Base-by-base conservation (phyloP, 176 grass and related monocot genomes). In the Musa troglodytarum region DNA sequence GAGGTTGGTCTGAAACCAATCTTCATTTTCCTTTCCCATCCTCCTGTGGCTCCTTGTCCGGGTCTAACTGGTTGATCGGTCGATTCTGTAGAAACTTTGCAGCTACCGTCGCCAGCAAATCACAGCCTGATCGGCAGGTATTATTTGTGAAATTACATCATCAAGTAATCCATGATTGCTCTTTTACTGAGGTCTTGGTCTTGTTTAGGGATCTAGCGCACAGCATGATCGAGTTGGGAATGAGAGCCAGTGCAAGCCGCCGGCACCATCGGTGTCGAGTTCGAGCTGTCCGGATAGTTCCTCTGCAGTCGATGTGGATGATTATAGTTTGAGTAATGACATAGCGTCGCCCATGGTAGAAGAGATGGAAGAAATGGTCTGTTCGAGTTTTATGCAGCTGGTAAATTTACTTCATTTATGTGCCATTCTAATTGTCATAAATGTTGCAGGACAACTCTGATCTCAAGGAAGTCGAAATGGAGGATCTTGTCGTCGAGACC, bases 351-450 rank as follows among this genome's bases (percentile, higher is more conserved):
- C 63, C 9, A 82, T 82, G 69, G 75, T 17, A 51, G 79, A 81
- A 54, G 92, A 89, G 11, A 85, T 84, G 79, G 83, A 86, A 70
- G 80, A 88, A 50, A 87, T 93, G 83, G 90, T 97, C 84, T 78
- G 81, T 52, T 11, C 71, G 28, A 19, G 8, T 16, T 70, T 4
- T 49, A 54, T 43, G 9, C 34, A 51, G 11, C 15, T 23, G 20
- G 10, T 34, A 24, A 17, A 29, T 17, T 26, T 53, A 5, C 14
- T 77, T 16, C 21, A 11, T 43, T 54, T 76, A 14, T 57, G 65
- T 13, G 26, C 11, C 12, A 43, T 13, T 43, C 15, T 43, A 13
- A 43, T 43, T 6, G 34, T 43, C 34, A 43, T 43, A 1, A 7
- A 68, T 25, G 25, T 65, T 77, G 20, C 62, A 16, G 85, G 81